Conservation (phyloP, 371 early-diverging fungal genomes). For the Mortierella sp. region DNA sequence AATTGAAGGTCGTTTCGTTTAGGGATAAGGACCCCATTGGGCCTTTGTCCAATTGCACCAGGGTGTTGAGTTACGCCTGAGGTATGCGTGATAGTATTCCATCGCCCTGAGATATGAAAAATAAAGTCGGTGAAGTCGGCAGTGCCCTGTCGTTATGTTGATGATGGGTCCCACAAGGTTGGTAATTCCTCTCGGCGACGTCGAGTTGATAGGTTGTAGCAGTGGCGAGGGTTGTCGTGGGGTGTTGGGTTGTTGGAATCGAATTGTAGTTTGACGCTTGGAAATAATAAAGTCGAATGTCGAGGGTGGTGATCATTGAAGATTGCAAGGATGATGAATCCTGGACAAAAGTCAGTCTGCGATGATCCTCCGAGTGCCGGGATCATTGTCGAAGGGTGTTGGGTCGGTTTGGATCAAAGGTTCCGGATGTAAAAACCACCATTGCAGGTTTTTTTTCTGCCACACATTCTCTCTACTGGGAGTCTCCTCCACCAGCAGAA, state of each 20-base stretch:
- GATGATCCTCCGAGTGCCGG: not conserved
- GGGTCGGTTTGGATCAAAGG: not conserved
- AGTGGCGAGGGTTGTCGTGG: not conserved
- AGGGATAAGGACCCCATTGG: no score
- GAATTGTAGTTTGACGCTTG: not conserved
- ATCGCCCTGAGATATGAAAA: not conserved
- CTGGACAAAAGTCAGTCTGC: not conserved
- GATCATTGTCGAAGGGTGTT: conserved; percentile 7
- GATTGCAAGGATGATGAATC: conserved; percentile 6
- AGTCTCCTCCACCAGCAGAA: not conserved
- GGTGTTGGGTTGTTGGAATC: not conserved
- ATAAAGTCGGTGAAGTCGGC: not conserved
- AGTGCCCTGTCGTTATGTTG: not conserved
- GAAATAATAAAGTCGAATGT: not conserved
- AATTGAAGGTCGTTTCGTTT: not conserved
- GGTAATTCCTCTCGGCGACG: not conserved
- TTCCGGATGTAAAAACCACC: not conserved
- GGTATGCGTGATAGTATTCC: not conserved
- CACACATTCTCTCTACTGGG: not conserved
- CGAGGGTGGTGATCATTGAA: conserved; percentile 1
- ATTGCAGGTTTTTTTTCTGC: not conserved
- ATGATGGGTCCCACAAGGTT: not conserved
- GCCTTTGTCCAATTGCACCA: not conserved
- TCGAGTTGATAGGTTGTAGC: not conserved
- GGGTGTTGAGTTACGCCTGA: not conserved